phyloP scores from a whole-genome alignment of 495 filamentous ascomycete species.

The Aspergillus homomorphus region DNA sequence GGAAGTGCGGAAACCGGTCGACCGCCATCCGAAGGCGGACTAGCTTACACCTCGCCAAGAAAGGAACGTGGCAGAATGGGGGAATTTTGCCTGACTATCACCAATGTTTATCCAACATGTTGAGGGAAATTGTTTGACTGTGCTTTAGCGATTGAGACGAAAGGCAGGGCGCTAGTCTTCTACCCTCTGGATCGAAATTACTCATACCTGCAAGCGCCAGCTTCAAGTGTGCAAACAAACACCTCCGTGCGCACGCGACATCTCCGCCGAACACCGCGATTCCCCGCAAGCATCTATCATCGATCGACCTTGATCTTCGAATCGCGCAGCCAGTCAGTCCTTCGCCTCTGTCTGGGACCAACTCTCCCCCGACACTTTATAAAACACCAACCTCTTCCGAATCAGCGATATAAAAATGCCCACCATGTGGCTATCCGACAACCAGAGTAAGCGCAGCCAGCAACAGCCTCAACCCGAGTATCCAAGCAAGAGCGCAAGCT shows the following conservation, averaged over 20 bases:
- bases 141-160: background rate
- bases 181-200: background rate
- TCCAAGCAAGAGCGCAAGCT: constrained; percentile 4
- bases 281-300: background rate
- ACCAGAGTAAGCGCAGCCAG: constrained; percentile 68
- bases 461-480: background rate
- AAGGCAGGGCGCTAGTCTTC: background rate
- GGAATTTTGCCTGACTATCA: constrained; percentile 4
- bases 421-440: constrained; percentile 92
- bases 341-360: background rate
- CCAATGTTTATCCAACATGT: constrained; percentile 7
- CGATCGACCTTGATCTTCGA: background rate
- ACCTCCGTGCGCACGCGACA: background rate
- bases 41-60: constrained; percentile 15
- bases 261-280: background rate
- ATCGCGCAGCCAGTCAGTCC: background rate
- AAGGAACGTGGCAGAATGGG: constrained; percentile 27
- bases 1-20: constrained; percentile 3
- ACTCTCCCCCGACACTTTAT: background rate
- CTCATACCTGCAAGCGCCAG: background rate
- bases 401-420: constrained; percentile 44
- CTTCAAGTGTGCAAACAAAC: background rate
- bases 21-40: constrained; percentile 19
- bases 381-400: background rate
- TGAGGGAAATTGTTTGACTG: constrained; percentile 2